Conservation (phyloP, 306 rosid genomes). For the Alnus glutinosa region DNA sequence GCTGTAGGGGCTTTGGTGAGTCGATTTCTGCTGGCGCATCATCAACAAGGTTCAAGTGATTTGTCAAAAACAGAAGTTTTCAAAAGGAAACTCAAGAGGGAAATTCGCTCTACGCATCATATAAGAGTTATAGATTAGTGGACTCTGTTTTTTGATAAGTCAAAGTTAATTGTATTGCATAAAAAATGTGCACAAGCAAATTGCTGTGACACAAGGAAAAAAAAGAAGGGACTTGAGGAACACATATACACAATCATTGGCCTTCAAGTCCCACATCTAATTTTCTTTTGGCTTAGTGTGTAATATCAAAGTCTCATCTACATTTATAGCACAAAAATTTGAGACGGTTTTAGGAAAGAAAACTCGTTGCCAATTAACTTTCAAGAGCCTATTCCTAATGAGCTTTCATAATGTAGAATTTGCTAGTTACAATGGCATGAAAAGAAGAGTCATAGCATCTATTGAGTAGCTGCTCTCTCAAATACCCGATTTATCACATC, state of each 20-base stretch:
- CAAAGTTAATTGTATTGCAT: too few species aligned
- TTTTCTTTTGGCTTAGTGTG: background rate
- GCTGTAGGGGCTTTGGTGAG: slow-evolving; percentile 8
- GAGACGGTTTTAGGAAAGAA: background rate
- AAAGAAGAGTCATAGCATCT: too few species aligned
- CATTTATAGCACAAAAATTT: background rate
- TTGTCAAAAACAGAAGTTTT: background rate
- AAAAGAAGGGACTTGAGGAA: too few species aligned
- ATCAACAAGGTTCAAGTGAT: background rate
- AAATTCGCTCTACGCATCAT: too few species aligned
- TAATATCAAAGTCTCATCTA: background rate
- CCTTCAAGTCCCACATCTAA: background rate
- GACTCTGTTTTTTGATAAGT: too few species aligned
- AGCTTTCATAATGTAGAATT: too few species aligned
- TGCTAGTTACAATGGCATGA: too few species aligned
- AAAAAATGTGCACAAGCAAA: background rate
- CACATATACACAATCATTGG: too few species aligned
- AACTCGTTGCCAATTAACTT: background rate
- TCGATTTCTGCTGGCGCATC: background rate
- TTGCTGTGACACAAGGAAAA: too few species aligned
- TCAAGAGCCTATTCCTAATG: background rate
- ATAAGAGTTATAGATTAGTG: too few species aligned
- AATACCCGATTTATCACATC: too few species aligned
- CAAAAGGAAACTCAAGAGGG: background rate
- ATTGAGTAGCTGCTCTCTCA: too few species aligned